Base-by-base conservation (phyloP, 1,139 yeast species). In the Yamadazyma sp. region DNA sequence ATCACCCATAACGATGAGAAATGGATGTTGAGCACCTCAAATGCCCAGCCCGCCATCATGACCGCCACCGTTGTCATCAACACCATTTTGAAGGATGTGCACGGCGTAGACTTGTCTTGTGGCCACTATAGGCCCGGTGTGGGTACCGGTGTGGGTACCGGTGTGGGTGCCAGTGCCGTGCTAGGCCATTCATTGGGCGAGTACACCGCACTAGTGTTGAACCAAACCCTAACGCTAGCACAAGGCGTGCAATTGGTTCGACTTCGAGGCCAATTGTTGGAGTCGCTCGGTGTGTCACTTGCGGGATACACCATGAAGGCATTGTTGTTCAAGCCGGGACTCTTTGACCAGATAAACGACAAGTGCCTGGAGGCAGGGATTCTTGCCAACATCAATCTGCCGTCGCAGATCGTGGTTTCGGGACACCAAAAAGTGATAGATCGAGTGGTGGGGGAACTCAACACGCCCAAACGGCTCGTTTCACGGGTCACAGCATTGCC, bases 181-280 rank as follows among this genome's bases (percentile, higher is more conserved):
- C 46, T 79, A 51, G 85, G 86, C 12, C 85, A 80, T 50, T 79
- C 85, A 1, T 55, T 80, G 26, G 86, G 85, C 4, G 85, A 80
- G 54, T 64, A 77, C 46, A 64, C 79, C 1, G 81, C 83, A 0
- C 58, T 75, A 34, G 54, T 67, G 8, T 63, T 76, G 7, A 63
- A 70, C 37, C 69, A 69, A 2, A 62, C 68, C 3, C 55, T 77
- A 28, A 59, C 66, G 14, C 55, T 77, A 10, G 44, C 57, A 2
- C 61, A 71, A 7, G 79, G 79, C 0, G 57, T 79, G n/a, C 50
- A 54, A 44, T 56, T 79, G 8, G 86, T 79, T 8, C 59, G 75
- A 5, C 55, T 61, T 37, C 63, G 87, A 8, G 87, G 83, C 1
- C 46, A 54, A 43, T 64, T 78, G 26, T 77, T 81, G 83, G 73